A percentile compares a stretch with the other conserved stretches of the same genome.
Evolutionary conservation across 768 basidiomycete genomes (phyloP).

Genomic region (Omphalotus guepiniiformis): DNA sequence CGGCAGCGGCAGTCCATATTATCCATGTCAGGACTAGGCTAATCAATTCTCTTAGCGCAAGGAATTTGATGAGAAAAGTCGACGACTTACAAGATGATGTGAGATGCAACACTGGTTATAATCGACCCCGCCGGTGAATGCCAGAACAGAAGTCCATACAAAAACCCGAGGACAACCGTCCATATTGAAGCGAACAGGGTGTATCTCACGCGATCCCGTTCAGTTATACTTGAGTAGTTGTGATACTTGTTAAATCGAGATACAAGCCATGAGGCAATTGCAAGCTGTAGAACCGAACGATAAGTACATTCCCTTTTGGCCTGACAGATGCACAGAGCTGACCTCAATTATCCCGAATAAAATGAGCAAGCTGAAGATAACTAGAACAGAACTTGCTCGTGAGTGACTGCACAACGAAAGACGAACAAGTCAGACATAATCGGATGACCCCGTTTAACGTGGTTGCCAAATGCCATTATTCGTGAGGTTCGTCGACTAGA

Average conservation of each 20-base stretch:
- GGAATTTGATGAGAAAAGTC: conserved; percentile 2
- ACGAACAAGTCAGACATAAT: too few relatives aligned
- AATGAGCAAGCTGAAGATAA: background rate
- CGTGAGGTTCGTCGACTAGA: too few relatives aligned
- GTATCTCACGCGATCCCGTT: conserved; percentile 63
- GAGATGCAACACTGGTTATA: conserved; percentile 58
- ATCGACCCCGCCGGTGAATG: conserved; percentile 43
- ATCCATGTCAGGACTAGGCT: conserved; percentile 73
- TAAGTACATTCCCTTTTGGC: too few relatives aligned
- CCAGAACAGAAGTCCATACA: conserved; percentile 55
- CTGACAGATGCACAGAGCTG: too few relatives aligned
- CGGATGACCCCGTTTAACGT: conserved; percentile 2
- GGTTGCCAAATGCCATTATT: background rate
- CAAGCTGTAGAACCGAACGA: too few relatives aligned
- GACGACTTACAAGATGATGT: conserved; percentile 46
- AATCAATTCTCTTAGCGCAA: background rate
- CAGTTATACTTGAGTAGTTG: conserved; percentile 42
- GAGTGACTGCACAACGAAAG: too few relatives aligned
- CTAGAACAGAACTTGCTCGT: too few relatives aligned
- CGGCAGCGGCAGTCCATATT: conserved; percentile 72
- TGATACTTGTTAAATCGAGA: conserved; percentile 53
- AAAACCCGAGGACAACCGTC: conserved; percentile 54
- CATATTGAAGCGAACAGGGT: conserved; percentile 69
- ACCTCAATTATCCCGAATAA: conserved; percentile 3
- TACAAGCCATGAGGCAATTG: conserved; percentile 70